Evolutionary conservation across 306 rosid genomes (phyloP).

Genomic region (Glycyrrhiza uralensis): DNA sequence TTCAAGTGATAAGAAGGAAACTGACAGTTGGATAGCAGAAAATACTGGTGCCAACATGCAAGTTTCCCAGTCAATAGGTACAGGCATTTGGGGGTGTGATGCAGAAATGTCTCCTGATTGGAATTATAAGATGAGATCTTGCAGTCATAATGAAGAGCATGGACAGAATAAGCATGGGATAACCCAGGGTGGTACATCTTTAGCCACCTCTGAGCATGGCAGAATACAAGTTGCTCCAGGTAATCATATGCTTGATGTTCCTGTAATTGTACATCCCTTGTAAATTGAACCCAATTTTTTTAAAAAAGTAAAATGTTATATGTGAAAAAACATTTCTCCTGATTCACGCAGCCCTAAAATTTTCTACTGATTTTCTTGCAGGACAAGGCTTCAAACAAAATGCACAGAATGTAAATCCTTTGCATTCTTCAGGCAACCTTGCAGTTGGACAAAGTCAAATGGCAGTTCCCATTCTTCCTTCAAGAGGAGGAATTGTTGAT

Average conservation of each 20-base stretch:
- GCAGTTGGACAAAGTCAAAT: conserved; percentile 48
- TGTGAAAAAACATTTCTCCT: conserved; percentile 28
- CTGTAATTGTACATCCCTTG: conserved; percentile 35
- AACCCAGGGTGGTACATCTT: conserved; percentile 36
- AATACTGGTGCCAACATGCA: conserved; percentile 35
- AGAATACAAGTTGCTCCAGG: conserved; percentile 45
- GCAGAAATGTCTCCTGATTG: conserved; percentile 92
- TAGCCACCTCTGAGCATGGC: conserved; percentile 42
- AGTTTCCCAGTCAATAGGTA: conserved; percentile 44
- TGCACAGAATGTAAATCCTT: conserved; percentile 40
- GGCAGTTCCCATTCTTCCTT: conserved; percentile 45
- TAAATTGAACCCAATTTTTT: conserved; percentile 30
- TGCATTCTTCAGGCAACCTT: conserved; percentile 36
- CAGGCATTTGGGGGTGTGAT: conserved; percentile 75
- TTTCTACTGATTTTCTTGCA: conserved; percentile 34
- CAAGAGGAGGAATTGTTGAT: conserved; percentile 41
- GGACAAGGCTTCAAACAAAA: conserved; percentile 49
- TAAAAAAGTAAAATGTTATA: conserved; percentile 28
- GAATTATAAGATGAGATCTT: conserved; percentile 56
- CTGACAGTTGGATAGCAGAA: conserved; percentile 47
- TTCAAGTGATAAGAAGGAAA: conserved; percentile 56
- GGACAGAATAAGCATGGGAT: conserved; percentile 40
- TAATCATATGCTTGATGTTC: conserved; percentile 42
- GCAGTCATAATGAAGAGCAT: conserved; percentile 50
- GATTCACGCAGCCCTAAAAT: conserved; percentile 37